These are phyloP conservation scores for Fusarium drepaniforme DNA, from an alignment of 2,329 filamentous ascomycete genomes.

Conservation along the genomic window DNA sequence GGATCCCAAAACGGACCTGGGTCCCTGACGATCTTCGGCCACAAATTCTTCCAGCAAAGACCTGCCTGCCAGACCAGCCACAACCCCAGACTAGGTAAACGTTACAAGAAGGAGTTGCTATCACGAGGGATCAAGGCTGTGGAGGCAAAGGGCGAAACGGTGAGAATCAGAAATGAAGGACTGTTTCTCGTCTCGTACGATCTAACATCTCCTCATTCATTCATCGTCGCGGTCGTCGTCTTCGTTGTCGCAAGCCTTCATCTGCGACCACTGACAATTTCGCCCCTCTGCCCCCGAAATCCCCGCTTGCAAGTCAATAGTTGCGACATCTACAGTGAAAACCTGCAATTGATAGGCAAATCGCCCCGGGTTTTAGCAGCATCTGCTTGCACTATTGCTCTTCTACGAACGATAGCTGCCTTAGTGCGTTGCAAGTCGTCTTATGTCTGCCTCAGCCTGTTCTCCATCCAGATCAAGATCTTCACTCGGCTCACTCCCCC, in stretches of 20 bases:
- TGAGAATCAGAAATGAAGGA: constrained; percentile 9
- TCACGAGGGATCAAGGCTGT: constrained; percentile 2
- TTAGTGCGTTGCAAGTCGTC: constrained; percentile 29
- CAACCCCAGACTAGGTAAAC: neutral
- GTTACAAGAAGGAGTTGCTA: neutral
- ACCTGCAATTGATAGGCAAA: constrained; percentile 3
- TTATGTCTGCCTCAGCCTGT: constrained; percentile 25
- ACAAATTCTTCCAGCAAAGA: constrained; percentile 28
- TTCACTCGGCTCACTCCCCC: constrained; percentile 32
- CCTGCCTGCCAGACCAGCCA: neutral
- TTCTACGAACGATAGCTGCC: constrained; percentile 4
- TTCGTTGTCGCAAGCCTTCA: constrained; percentile 4
- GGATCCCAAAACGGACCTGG: constrained; percentile 25
- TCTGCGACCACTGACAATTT: constrained; percentile 15
- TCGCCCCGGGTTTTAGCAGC: neutral
- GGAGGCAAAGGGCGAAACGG: neutral
- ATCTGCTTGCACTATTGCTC: constrained; percentile 8
- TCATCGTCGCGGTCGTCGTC: constrained; percentile 2
- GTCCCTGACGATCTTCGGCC: constrained; percentile 42
- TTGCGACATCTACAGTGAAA: constrained; percentile 4
- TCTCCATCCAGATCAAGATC: constrained; percentile 21
- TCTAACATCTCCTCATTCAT: neutral
- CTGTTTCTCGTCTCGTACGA: constrained; percentile 1
- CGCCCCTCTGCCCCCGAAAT: constrained; percentile 4
- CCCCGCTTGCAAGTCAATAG: constrained; percentile 20